These are phyloP conservation scores for Daedaleopsis nitida DNA, from an alignment of 768 basidiomycete genomes.

Conservation along the genomic window DNA sequence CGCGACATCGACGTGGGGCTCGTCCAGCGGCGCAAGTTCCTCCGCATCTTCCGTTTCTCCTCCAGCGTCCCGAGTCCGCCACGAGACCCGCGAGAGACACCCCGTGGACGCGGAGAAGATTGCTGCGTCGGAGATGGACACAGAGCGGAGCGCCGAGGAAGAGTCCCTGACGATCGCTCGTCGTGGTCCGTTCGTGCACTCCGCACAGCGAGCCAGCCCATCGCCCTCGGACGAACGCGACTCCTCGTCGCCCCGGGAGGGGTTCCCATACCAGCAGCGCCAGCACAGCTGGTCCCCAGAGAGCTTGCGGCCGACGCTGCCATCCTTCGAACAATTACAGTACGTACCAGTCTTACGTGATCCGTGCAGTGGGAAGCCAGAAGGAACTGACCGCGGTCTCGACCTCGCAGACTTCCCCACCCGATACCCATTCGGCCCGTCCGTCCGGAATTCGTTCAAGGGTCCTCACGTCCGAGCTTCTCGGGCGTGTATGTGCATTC, in stretches of 20 bases:
- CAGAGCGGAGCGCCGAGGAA: background rate
- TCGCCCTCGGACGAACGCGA: background rate
- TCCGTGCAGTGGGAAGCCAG: background rate
- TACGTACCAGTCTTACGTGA: background rate
- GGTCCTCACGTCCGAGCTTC: slow-evolving; percentile 6
- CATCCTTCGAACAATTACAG: background rate
- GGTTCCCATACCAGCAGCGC: background rate
- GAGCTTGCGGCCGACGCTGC: background rate
- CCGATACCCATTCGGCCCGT: background rate
- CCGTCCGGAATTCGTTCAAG: slow-evolving; percentile 12
- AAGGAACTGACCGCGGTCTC: background rate
- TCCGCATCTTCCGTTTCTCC: background rate
- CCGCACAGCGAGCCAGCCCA: background rate
- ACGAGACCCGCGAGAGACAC: background rate
- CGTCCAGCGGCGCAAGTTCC: background rate
- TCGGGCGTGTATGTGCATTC: background rate
- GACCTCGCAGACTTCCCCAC: background rate
- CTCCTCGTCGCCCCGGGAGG: background rate
- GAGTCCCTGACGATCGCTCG: background rate
- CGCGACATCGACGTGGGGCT: slow-evolving; percentile 8
- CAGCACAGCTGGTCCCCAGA: slow-evolving; percentile 4
- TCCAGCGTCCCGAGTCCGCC: background rate
- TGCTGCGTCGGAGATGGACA: background rate
- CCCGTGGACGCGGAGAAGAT: background rate
- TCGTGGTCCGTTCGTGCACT: background rate